Evolutionary conservation across 1,139 yeast species (phyloP).

Genomic region (Sugiyamaella paludigena): DNA sequence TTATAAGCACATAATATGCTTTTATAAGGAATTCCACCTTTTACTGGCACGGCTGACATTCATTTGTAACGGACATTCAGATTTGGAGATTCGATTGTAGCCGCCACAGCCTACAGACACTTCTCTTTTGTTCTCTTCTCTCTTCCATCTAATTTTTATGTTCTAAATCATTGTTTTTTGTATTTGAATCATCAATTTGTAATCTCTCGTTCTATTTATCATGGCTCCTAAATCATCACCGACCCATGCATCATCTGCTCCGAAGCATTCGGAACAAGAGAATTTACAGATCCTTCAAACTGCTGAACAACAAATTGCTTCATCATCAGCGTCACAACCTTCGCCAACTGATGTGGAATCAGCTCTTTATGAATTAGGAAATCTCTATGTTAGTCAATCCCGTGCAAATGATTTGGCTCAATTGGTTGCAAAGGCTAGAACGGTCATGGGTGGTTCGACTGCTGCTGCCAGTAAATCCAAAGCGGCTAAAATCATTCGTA

Average conservation of each 20-base stretch:
- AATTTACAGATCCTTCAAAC: conserved; percentile 7
- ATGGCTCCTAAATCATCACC: too few species aligned
- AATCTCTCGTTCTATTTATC: too few species aligned
- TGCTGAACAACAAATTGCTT: conserved; percentile 4
- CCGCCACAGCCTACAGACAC: too few species aligned
- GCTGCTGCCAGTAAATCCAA: conserved; percentile 57
- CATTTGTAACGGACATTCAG: too few species aligned
- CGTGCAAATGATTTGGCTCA: conserved; percentile 53
- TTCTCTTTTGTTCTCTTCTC: too few species aligned
- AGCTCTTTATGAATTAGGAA: conserved; percentile 38
- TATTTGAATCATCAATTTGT: too few species aligned
- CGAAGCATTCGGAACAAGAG: conserved; percentile 11
- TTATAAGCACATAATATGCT: too few species aligned
- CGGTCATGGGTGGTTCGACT: conserved; percentile 69
- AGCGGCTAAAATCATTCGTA: conserved; percentile 76
- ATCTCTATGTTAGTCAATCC: conserved; percentile 34
- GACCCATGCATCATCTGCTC: background rate
- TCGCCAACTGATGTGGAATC: conserved; percentile 25
- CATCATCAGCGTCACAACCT: conserved; percentile 1
- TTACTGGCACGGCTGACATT: too few species aligned
- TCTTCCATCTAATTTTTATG: too few species aligned
- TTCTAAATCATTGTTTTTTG: too few species aligned
- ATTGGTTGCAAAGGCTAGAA: conserved; percentile 69
- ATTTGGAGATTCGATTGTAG: too few species aligned
- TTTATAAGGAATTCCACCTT: too few species aligned